These are phyloP conservation scores for Strigomonas culicis DNA, from an alignment of 208 protist species.

Conservation along the genomic window DNA sequence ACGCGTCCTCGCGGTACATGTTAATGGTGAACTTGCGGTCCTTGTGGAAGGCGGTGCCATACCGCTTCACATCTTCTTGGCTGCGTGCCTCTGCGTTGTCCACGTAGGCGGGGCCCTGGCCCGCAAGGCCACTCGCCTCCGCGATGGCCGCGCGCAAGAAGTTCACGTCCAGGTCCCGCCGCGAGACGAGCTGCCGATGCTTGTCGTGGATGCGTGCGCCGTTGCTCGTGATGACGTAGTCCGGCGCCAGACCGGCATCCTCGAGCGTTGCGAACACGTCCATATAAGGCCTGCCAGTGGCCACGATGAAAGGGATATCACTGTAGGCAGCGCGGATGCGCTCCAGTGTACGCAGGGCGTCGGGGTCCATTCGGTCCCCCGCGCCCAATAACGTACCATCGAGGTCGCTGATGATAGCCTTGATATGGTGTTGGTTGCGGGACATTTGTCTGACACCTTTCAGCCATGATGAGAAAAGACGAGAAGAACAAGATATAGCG, in stretches of 20 bases:
- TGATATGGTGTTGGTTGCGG: slow-evolving; percentile 14
- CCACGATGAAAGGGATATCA: slow-evolving; percentile 22
- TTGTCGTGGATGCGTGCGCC: slow-evolving; percentile 26
- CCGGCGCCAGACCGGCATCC: slow-evolving; percentile 21
- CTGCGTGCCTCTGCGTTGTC: neutral
- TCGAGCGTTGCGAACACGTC: slow-evolving; percentile 31
- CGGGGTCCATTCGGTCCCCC: slow-evolving; percentile 29
- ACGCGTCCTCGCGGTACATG: slow-evolving; percentile 29
- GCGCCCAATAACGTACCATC: slow-evolving; percentile 66
- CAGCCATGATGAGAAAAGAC: too few species aligned
- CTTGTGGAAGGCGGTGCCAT: neutral
- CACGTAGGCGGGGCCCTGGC: neutral
- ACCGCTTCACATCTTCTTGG: neutral
- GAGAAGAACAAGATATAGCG: too few species aligned
- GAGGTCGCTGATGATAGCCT: slow-evolving; percentile 54
- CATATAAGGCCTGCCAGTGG: slow-evolving; percentile 26
- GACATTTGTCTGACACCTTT: too few species aligned
- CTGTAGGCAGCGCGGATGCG: slow-evolving; percentile 7
- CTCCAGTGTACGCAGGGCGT: slow-evolving; percentile 26
- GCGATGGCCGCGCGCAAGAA: slow-evolving; percentile 8
- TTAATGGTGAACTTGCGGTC: slow-evolving; percentile 18
- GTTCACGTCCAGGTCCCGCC: neutral
- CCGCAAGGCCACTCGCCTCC: neutral
- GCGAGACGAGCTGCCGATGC: slow-evolving; percentile 17
- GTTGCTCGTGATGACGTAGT: slow-evolving; percentile 42